phyloP scores from a whole-genome alignment of 1,139 yeast genomes.

The Blastobotrys aristatus region DNA sequence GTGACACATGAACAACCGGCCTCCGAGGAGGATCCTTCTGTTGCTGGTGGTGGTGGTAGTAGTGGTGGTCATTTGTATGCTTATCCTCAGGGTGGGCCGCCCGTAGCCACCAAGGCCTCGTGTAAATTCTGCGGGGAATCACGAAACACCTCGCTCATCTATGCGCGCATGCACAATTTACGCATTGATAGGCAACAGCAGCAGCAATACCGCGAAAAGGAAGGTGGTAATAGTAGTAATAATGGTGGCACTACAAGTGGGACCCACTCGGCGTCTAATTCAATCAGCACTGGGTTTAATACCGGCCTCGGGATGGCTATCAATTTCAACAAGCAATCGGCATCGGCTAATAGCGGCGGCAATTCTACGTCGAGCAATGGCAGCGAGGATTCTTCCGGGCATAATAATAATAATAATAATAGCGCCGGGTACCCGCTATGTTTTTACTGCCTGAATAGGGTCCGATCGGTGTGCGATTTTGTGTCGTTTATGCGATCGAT shows the following conservation, averaged over 20 bases:
- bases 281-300: not conserved
- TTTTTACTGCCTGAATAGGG: slow-evolving; percentile 70
- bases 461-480: slow-evolving; percentile 75
- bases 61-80: slow-evolving; percentile 34
- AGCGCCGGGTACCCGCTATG: slow-evolving; percentile 61
- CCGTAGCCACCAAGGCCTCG: slow-evolving; percentile 68
- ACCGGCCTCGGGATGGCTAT: slow-evolving; percentile 11
- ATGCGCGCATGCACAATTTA: slow-evolving; percentile 69
- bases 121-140: slow-evolving; percentile 82
- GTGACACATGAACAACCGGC: slow-evolving; percentile 26
- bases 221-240: not conserved
- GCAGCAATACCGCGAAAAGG: no score
- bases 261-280: slow-evolving; percentile 10
- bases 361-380: not conserved
- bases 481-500: slow-evolving; percentile 67
- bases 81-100: slow-evolving; percentile 46
- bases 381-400: not conserved
- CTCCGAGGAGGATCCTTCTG: slow-evolving; percentile 5
- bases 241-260: not conserved
- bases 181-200: slow-evolving; percentile 35
- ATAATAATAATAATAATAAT: not conserved
- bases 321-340: slow-evolving; percentile 3
- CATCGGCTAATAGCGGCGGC: not conserved
- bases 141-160: slow-evolving; percentile 63
- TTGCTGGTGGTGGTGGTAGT: no score